Evolutionary conservation across 2,329 filamentous ascomycete genomes (phyloP).

Genomic region (Alternaria sp.): DNA sequence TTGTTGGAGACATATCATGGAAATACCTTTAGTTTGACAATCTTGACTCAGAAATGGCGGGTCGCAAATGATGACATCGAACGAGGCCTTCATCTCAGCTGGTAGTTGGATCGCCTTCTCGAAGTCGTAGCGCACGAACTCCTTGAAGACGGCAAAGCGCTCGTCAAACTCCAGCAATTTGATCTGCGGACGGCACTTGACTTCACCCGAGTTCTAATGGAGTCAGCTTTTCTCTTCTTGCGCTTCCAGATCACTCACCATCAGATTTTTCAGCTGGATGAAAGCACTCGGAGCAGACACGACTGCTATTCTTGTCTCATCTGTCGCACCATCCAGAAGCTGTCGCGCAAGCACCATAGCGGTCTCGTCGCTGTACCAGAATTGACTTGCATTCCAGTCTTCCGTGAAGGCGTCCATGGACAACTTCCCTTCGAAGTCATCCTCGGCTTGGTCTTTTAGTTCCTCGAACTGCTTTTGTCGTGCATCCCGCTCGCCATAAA

Average conservation of each 20-base stretch:
- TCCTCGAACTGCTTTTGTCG: constrained; percentile 71
- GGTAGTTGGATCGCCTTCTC: constrained; percentile 71
- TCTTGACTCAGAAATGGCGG: constrained; percentile 82
- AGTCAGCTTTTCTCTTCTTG: neutral
- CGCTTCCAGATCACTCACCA: constrained; percentile 55
- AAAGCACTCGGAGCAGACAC: constrained; percentile 80
- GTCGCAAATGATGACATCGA: constrained; percentile 76
- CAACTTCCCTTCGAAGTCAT: constrained; percentile 56
- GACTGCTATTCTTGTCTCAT: constrained; percentile 68
- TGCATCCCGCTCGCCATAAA: constrained; percentile 75
- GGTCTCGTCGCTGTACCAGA: constrained; percentile 81
- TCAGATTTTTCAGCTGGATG: constrained; percentile 74
- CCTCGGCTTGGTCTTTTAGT: constrained; percentile 67
- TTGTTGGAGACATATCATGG: neutral
- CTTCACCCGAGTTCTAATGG: constrained; percentile 39
- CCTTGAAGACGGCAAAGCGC: constrained; percentile 74
- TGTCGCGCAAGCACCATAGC: constrained; percentile 68
- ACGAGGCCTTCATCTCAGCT: constrained; percentile 64
- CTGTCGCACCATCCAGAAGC: constrained; percentile 67
- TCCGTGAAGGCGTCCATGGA: constrained; percentile 77
- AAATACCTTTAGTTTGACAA: constrained; percentile 76
- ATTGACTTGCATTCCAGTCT: constrained; percentile 84
- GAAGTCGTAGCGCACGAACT: constrained; percentile 79
- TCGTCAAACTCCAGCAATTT: constrained; percentile 76
- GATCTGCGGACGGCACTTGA: constrained; percentile 59